Percentiles rank a stretch among this genome's conserved stretches.
These are phyloP conservation scores for Ilex aquifolium DNA, from an alignment of 257 asterid genomes.

Conservation along the genomic window DNA sequence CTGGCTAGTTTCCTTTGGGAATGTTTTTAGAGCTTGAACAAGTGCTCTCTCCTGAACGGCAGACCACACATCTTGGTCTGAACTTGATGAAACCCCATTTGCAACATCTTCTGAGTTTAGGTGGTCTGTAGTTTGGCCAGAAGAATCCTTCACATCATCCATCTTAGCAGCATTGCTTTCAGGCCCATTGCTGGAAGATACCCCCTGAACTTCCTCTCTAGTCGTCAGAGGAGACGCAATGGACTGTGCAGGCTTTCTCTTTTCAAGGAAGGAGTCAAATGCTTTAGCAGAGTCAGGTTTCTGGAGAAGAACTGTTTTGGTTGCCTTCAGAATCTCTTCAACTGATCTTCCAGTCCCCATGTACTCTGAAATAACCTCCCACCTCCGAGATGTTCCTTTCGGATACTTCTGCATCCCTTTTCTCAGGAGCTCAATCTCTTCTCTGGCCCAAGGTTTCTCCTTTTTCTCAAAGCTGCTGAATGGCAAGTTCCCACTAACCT, in stretches of 20 bases:
- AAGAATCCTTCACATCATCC: slow-evolving; percentile 24
- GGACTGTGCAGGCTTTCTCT: slow-evolving; percentile 66
- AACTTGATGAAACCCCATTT: slow-evolving; percentile 35
- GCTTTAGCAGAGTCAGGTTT: slow-evolving; percentile 91
- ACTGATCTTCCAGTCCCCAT: slow-evolving; percentile 83
- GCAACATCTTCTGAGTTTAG: slow-evolving; percentile 29
- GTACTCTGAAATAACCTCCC: slow-evolving; percentile 95
- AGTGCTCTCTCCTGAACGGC: slow-evolving; percentile 77
- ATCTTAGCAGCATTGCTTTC: slow-evolving; percentile 22
- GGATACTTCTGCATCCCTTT: slow-evolving; percentile 89
- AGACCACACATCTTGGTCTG: slow-evolving; percentile 76
- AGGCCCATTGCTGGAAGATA: slow-evolving; percentile 22
- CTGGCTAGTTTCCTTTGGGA: slow-evolving; percentile 76
- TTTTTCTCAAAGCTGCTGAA: slow-evolving; percentile 41
- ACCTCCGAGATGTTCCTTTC: slow-evolving; percentile 90
- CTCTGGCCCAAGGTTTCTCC: slow-evolving; percentile 73
- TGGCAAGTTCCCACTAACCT: slow-evolving; percentile 27
- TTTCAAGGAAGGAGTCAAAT: slow-evolving; percentile 93
- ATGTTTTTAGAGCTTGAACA: slow-evolving; percentile 81
- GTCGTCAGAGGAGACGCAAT: slow-evolving; percentile 88
- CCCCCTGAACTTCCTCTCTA: slow-evolving; percentile 50
- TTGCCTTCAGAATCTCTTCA: slow-evolving; percentile 94
- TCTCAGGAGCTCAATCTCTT: slow-evolving; percentile 87
- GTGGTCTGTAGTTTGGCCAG: slow-evolving; percentile 23
- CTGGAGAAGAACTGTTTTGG: slow-evolving; percentile 90